Percentiles rank a stretch among this genome's conserved stretches.
These are phyloP conservation scores for Coccomyxa subellipsoidea DNA, from an alignment of 163 green algal species.

Conservation along the genomic window DNA sequence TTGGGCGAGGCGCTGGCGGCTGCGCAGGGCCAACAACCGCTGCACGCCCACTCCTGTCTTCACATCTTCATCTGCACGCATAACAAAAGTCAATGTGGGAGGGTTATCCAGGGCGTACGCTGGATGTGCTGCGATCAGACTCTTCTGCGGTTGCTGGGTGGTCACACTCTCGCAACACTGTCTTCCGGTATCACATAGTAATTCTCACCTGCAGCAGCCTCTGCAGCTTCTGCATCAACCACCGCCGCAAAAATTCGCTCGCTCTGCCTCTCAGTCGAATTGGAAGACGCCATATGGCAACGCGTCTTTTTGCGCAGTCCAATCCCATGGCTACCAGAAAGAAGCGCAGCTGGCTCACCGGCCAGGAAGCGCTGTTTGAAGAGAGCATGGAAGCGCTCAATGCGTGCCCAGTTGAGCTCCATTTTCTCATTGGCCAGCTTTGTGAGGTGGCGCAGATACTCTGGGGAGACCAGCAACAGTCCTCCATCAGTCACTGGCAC, in stretches of 20 bases:
- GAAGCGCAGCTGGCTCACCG: not conserved
- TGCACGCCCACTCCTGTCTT: not conserved
- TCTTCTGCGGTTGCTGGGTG: no score
- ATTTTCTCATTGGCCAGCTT: conserved; percentile 63
- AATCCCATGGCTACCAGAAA: not conserved
- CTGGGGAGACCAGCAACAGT: conserved; percentile 37
- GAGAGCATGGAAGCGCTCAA: conserved; percentile 25
- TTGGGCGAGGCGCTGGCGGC: not conserved
- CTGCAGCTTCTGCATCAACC: no score
- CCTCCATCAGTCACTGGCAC: conserved; percentile 57
- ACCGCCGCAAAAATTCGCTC: no score
- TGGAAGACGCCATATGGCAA: no score
- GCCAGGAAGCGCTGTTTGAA: not conserved
- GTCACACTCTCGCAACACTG: no score
- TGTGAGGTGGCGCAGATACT: conserved; percentile 52
- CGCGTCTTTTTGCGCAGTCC: no score
- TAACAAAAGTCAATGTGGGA: not conserved
- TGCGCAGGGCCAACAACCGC: not conserved
- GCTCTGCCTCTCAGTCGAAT: no score
- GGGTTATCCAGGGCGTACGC: no score
- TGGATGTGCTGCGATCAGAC: no score
- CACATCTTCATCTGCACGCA: not conserved
- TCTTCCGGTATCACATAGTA: no score
- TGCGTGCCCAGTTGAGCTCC: conserved; percentile 48
- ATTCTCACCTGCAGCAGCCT: no score